Conservation (phyloP, 345 rosid genomes). For the Lepidium africanum region DNA sequence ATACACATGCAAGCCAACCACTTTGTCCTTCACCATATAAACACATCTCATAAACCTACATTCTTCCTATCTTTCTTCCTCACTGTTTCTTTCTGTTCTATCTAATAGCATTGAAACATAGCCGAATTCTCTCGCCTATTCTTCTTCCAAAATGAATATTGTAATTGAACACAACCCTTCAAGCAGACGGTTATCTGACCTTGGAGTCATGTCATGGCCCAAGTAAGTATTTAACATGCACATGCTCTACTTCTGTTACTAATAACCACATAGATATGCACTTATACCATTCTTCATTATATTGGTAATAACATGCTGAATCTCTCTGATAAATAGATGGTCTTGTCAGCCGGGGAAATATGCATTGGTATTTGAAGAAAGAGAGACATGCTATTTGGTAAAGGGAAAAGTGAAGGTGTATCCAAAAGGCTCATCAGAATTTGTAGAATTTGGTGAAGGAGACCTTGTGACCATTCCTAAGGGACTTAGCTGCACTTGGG, state of each 20-base stretch:
- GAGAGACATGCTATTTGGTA: conserved; percentile 75
- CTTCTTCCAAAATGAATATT: conserved; percentile 22
- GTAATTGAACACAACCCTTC: conserved; percentile 24
- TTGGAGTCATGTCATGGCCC: conserved; percentile 35
- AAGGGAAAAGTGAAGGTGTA: conserved; percentile 82
- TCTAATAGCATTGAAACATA: conserved; percentile 12
- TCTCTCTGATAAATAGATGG: conserved; percentile 46
- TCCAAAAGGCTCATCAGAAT: conserved; percentile 43
- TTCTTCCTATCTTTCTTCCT: conserved; percentile 16
- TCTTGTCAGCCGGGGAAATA: conserved; percentile 90
- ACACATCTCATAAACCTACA: conserved; percentile 22
- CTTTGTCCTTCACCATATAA: conserved; percentile 18
- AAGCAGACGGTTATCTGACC: conserved; percentile 26
- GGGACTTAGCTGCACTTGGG: conserved; percentile 97
- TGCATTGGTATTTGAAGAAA: conserved; percentile 83
- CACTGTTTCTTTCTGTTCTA: not conserved
- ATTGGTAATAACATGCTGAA: conserved; percentile 10
- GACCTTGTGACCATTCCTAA: conserved; percentile 85
- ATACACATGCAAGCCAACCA: conserved; percentile 20
- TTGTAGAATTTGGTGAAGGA: conserved; percentile 89
- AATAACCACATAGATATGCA: not conserved
- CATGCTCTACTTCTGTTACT: not conserved
- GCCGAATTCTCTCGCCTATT: not conserved
- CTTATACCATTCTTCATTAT: not conserved
- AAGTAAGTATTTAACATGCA: conserved; percentile 25